Evolutionary conservation across 139 green algal species (phyloP).

Genomic region (Chlorella sp.): DNA sequence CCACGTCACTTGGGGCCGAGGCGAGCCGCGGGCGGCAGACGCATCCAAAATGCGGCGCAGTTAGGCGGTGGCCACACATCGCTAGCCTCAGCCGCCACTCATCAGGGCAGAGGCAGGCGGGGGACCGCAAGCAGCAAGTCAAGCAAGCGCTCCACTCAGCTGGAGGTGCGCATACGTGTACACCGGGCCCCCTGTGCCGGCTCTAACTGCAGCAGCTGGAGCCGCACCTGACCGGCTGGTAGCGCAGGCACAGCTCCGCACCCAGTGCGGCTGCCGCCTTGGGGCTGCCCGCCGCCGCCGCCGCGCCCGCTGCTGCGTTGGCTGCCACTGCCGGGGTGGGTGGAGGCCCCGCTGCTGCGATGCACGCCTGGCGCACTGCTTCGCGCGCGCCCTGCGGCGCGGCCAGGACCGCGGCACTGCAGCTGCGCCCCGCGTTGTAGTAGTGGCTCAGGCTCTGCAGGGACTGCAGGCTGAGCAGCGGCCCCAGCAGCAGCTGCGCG

Average conservation of each 20-base stretch:
- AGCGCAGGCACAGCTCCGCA: constrained; percentile 8
- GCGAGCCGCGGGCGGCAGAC: too few relatives aligned
- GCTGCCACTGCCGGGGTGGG: background rate
- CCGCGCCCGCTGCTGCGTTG: background rate
- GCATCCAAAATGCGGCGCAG: too few relatives aligned
- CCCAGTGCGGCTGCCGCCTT: background rate
- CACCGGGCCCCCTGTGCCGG: too few relatives aligned
- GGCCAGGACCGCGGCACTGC: constrained; percentile 1
- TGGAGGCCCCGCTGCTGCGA: background rate
- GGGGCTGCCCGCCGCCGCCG: background rate
- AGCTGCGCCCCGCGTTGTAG: background rate
- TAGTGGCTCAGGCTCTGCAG: background rate
- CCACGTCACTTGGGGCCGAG: background rate
- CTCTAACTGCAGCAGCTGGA: too few relatives aligned
- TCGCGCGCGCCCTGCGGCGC: background rate
- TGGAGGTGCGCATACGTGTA: too few relatives aligned
- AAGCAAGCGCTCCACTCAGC: too few relatives aligned
- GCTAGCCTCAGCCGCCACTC: background rate
- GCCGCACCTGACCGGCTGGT: constrained; percentile 3
- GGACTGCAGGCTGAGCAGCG: background rate
- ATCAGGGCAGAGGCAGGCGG: too few relatives aligned
- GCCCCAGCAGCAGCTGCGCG: background rate
- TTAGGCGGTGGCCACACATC: background rate
- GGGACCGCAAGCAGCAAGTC: too few relatives aligned
- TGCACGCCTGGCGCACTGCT: background rate